Conservation (phyloP, 257 asterid species). For the Plantago elongata region DNA sequence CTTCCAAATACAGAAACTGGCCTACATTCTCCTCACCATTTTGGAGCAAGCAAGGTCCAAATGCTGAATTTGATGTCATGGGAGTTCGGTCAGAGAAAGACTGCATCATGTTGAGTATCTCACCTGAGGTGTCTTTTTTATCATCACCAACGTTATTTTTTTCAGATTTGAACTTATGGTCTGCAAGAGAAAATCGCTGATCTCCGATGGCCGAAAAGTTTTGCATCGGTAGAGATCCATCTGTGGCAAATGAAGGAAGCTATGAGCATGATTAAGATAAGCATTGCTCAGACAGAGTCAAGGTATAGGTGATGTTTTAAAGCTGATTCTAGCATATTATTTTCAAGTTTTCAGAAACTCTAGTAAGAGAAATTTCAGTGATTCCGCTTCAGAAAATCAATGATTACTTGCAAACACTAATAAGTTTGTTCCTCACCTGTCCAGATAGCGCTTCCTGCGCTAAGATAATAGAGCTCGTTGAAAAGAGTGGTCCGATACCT, state of each 20-base stretch:
- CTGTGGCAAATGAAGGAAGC: slow-evolving; percentile 27
- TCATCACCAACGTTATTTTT: slow-evolving; percentile 6
- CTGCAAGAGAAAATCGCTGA: slow-evolving; percentile 47
- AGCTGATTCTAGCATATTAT: no score
- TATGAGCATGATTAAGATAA: neutral
- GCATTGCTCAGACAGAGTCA: neutral
- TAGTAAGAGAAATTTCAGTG: no score
- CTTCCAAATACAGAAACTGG: slow-evolving; percentile 72
- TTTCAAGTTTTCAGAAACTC: no score
- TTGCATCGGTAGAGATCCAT: slow-evolving; percentile 61
- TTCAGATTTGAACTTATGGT: slow-evolving; percentile 21
- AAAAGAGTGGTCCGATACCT: slow-evolving; percentile 74
- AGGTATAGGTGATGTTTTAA: neutral
- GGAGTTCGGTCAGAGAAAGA: slow-evolving; percentile 47
- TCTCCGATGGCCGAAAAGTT: slow-evolving; percentile 38
- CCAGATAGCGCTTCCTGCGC: slow-evolving; percentile 78
- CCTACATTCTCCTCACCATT: slow-evolving; percentile 68
- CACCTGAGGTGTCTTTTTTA: slow-evolving; percentile 41
- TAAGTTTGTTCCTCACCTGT: slow-evolving; percentile 44
- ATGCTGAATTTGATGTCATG: slow-evolving; percentile 46
- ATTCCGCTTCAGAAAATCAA: no score
- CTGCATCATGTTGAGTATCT: slow-evolving; percentile 57
- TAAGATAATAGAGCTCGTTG: slow-evolving; percentile 85
- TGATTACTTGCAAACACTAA: no score
- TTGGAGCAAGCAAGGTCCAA: slow-evolving; percentile 59